Conservation (phyloP, 1,139 yeast genomes). For the Yamadazyma buinensis region DNA sequence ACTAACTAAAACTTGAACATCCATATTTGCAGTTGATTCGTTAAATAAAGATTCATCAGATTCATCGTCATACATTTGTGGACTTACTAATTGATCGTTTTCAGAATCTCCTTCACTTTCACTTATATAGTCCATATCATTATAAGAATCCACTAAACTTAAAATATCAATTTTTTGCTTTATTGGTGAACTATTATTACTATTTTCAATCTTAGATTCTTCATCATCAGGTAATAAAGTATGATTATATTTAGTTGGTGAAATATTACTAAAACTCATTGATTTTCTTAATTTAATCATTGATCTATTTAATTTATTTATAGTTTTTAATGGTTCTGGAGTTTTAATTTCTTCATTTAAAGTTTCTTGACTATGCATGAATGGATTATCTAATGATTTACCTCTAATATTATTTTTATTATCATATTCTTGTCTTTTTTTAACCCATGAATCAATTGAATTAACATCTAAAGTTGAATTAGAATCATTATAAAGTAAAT, state of each 20-base stretch:
- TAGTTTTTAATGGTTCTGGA: constrained; percentile 15
- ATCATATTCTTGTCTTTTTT: constrained; percentile 49
- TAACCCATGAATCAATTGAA: constrained; percentile 49
- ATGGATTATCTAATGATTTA: constrained; percentile 10
- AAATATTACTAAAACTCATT: constrained; percentile 14
- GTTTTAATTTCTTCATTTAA: constrained; percentile 7
- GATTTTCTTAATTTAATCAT: constrained; percentile 23
- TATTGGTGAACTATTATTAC: background rate
- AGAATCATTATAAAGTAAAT: constrained; percentile 30
- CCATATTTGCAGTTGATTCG: constrained; percentile 36
- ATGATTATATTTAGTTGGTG: constrained; percentile 11
- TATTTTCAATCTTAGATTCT: constrained; percentile 13
- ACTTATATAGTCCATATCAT: constrained; percentile 13
- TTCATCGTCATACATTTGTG: constrained; percentile 8
- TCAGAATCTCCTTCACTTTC: constrained; percentile 1
- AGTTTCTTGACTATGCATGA: constrained; percentile 15
- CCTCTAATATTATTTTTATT: background rate
- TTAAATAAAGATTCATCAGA: constrained; percentile 6
- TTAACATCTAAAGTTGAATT: constrained; percentile 33
- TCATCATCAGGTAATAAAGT: constrained; percentile 11
- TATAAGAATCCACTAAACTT: constrained; percentile 2
- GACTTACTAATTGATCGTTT: too few relatives aligned
- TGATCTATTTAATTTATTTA: constrained; percentile 20
- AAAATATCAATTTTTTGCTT: background rate
- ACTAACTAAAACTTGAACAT: constrained; percentile 72